These are phyloP conservation scores for Coix lacrymajobi DNA, from an alignment of 176 grass and related monocot genomes.

Conservation along the genomic window DNA sequence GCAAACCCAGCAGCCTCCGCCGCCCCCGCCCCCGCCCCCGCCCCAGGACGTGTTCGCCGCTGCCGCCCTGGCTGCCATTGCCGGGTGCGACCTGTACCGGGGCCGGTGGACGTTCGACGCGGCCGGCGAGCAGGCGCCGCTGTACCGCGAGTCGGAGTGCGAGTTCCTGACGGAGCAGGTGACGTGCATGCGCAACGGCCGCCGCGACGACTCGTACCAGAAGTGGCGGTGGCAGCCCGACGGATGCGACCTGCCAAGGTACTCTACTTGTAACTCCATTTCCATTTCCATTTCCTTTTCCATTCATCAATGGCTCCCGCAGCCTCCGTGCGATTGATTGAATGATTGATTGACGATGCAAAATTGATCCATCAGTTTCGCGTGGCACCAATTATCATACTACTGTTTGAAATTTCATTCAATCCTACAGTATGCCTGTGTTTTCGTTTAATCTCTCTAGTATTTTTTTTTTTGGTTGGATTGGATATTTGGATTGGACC, in stretches of 20 bases:
- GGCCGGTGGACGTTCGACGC: constrained; percentile 74
- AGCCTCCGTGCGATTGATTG: too few relatives aligned
- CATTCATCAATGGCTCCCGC: too few relatives aligned
- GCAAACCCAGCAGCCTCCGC: background rate
- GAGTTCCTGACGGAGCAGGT: constrained; percentile 97
- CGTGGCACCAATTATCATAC: too few relatives aligned
- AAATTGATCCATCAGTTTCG: too few relatives aligned
- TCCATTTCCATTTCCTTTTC: background rate
- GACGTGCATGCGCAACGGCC: constrained; percentile 93
- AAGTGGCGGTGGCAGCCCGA: constrained; percentile 84
- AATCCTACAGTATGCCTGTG: too few relatives aligned
- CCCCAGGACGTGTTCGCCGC: too few relatives aligned
- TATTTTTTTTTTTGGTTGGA: too few relatives aligned
- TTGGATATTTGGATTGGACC: too few relatives aligned
- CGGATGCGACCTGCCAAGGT: constrained; percentile 59
- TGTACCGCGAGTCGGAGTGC: constrained; percentile 69
- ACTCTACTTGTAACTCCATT: background rate
- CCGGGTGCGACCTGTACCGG: constrained; percentile 59
- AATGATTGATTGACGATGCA: too few relatives aligned
- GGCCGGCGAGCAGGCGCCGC: constrained; percentile 20
- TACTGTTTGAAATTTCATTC: too few relatives aligned
- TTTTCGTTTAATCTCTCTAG: too few relatives aligned
- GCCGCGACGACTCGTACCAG: constrained; percentile 74
- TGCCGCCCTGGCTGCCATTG: background rate
- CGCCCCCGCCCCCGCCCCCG: too few relatives aligned